Evolutionary conservation across 2,329 filamentous ascomycete species (phyloP), one percentile per base, ranked within the genome.

Genomic region (Colletotrichum paranaense): DNA sequence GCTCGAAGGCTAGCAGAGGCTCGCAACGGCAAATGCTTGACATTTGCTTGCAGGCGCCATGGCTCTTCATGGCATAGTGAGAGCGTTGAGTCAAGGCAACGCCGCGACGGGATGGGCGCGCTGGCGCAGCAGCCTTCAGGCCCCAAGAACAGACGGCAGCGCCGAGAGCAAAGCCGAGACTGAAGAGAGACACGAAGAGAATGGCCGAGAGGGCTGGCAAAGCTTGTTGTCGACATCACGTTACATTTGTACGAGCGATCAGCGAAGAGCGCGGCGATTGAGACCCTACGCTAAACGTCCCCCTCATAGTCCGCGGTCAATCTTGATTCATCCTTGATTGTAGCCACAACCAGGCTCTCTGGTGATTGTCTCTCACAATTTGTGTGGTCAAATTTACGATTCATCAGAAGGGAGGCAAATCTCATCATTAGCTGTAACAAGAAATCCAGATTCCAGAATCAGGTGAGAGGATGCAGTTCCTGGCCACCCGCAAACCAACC

Each of bases 141-240:
- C 26, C 38, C 64, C 28, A 62, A 60, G 57, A 55, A 22, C 19
- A 58, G 35, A 63, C 35, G 49, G 53, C 69, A 68, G 65, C 69
- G 69, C 69, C 69, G 38, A 68, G 68, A 62, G 49, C 30, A 38
- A 24, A 22, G 53, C 32, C 63, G 49, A 72, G 32, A 12, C 32
- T 35, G 9, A 4, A 35, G 4, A 35, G 68, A 49, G 32, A 42
- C 56, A 52, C 55, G 32, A 26, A 60, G n/a, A 32, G 32, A 57
- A 55, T 19, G 28, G 38, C 42, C 49, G 64, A 72, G 38, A 58
- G 5, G 24, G 35, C 22, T 30, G 57, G 55, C 30, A 60, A 70
- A 70, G 67, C 67, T 70, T 70, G 57, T 73, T 26, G 49, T 66
- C 56, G 56, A 62, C 60, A 62, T 26, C 60, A 70, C 60, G 71